Evolutionary conservation across 1,284 basidiomycete genomes (phyloP).

Genomic region (Ceratobasidium sp.): DNA sequence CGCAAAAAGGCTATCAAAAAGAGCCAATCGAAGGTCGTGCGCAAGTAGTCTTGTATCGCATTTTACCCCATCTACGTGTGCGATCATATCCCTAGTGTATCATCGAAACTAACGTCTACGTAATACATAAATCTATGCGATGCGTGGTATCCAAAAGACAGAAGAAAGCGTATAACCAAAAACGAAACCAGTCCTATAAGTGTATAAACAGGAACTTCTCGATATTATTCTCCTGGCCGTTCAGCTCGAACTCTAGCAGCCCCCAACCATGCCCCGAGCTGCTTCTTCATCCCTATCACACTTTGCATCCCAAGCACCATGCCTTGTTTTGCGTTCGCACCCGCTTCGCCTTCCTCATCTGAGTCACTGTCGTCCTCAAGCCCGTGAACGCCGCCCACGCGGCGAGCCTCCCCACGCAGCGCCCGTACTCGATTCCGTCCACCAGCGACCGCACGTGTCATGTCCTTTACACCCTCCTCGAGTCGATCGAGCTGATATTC

Average conservation of each 20-base stretch:
- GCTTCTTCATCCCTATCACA: slow-evolving; percentile 26
- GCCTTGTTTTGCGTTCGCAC: slow-evolving; percentile 4
- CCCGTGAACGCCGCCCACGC: slow-evolving; percentile 42
- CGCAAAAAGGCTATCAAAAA: slow-evolving; percentile 44
- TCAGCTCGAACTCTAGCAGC: slow-evolving; percentile 21
- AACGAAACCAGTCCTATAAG: slow-evolving; percentile 5
- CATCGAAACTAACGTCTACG: slow-evolving; percentile 43
- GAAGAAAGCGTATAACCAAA: slow-evolving; percentile 27
- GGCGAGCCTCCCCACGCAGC: slow-evolving; percentile 35
- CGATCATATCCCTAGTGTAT: slow-evolving; percentile 33
- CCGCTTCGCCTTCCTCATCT: slow-evolving; percentile 35
- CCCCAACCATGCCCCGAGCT: slow-evolving; percentile 31
- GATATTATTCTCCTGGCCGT: not conserved
- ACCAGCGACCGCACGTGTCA: slow-evolving; percentile 42
- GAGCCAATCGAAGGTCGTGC: slow-evolving; percentile 42
- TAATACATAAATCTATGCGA: slow-evolving; percentile 46
- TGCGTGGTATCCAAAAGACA: slow-evolving; percentile 46
- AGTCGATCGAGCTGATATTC: slow-evolving; percentile 49
- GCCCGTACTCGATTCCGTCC: slow-evolving; percentile 42
- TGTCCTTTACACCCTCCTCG: slow-evolving; percentile 45
- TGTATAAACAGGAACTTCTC: slow-evolving; percentile 9
- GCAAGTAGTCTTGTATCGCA: slow-evolving; percentile 29
- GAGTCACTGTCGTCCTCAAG: slow-evolving; percentile 41
- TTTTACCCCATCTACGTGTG: slow-evolving; percentile 20
- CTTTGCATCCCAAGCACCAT: slow-evolving; percentile 36